Conservation (phyloP, 2,329 filamentous ascomycete genomes). For the Trichophyton mentagrophytes region DNA sequence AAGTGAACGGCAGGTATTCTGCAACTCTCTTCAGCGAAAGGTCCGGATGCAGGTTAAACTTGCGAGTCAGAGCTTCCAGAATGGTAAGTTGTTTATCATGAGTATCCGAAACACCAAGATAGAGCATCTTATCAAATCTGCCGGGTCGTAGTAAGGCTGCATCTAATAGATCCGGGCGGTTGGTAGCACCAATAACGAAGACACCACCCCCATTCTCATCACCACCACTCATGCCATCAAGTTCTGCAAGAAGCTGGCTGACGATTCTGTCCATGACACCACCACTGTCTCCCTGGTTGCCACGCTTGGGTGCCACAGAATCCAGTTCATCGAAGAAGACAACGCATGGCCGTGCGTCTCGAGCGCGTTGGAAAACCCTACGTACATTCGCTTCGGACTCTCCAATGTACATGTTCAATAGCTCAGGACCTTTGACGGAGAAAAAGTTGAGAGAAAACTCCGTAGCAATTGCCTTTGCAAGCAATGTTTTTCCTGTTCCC, state of each 20-base stretch:
- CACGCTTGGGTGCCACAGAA: constrained; percentile 98
- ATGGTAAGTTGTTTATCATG: constrained; percentile 95
- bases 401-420: constrained; percentile 99
- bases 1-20: constrained; percentile 74
- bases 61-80: constrained; percentile 82
- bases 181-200: constrained; percentile 97
- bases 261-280: constrained; percentile 98
- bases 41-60: constrained; percentile 73
- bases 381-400: constrained; percentile 99
- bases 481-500: constrained; percentile 99
- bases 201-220: constrained; percentile 98
- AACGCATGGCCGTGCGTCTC: constrained; percentile 91
- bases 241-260: constrained; percentile 93
- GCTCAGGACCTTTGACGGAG: constrained; percentile 94
- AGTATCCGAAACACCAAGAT: constrained; percentile 89
- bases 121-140: constrained; percentile 96
- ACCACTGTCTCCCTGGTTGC: constrained; percentile 88
- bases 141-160: constrained; percentile 95
- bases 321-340: constrained; percentile 98
- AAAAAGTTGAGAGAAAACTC: constrained; percentile 99
- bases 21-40: constrained; percentile 66
- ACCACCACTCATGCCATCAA: constrained; percentile 94
- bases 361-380: constrained; percentile 99
- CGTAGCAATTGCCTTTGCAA: constrained; percentile 98
- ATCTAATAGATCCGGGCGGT: constrained; percentile 96